Evolutionary conservation across 108 stramenopile genomes (phyloP).

Genomic region (Conticribra guillardii): DNA sequence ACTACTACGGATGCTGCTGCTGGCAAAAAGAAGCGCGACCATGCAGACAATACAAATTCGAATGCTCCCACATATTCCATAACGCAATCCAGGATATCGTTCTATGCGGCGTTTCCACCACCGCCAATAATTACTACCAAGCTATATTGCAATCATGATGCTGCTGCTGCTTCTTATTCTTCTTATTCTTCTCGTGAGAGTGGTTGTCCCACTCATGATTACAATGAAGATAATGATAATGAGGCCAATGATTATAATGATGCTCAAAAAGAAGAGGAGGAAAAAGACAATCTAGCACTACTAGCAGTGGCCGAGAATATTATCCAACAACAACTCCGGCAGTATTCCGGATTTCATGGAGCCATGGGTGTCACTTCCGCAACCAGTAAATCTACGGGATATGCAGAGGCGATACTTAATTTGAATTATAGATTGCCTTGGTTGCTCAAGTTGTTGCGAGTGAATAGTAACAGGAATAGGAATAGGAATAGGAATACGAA

Average conservation of each 20-base stretch:
- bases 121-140: constrained; percentile 13
- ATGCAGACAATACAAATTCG: no score
- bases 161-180: no score
- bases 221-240: neutral
- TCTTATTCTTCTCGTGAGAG: no score
- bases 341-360: constrained; percentile 40
- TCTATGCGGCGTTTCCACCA: constrained; percentile 45
- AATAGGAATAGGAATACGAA: no score
- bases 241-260: neutral
- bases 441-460: no score
- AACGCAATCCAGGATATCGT: constrained; percentile 21
- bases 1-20: no score
- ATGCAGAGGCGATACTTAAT: constrained; percentile 28
- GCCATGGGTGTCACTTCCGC: constrained; percentile 26
- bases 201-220: no score
- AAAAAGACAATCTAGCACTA: no score
- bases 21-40: no score
- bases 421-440: constrained; percentile 42
- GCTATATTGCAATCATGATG: no score
- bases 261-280: neutral
- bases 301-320: neutral
- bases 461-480: no score
- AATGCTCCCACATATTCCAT: constrained; percentile 41
- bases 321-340: constrained; percentile 3
- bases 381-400: constrained; percentile 12